These are phyloP conservation scores for Apophysomyces ossiformis DNA, from an alignment of 371 early-diverging fungal species.

Conservation along the genomic window DNA sequence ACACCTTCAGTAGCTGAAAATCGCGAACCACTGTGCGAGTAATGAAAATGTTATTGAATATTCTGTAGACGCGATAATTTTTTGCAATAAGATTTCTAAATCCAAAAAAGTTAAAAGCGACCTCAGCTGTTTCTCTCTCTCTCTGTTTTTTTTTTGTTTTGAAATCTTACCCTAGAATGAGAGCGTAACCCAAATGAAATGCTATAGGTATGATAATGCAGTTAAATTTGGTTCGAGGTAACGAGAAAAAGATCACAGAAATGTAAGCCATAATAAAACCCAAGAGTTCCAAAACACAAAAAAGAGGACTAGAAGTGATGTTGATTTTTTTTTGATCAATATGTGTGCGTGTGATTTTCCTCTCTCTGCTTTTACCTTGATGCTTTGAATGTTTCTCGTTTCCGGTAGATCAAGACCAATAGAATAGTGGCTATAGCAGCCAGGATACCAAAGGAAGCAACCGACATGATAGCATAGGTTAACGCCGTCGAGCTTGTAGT, in stretches of 20 bases:
- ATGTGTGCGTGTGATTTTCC: background rate
- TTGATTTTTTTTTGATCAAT: background rate
- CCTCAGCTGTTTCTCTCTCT: too few relatives aligned
- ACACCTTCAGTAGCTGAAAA: constrained; percentile 56
- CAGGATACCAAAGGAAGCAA: constrained; percentile 48
- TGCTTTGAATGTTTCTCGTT: constrained; percentile 55
- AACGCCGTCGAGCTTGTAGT: constrained; percentile 51
- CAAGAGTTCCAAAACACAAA: constrained; percentile 56
- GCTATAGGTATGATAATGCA: constrained; percentile 52
- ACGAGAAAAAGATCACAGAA: constrained; percentile 40
- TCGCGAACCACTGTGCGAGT: constrained; percentile 60
- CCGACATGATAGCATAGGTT: constrained; percentile 42
- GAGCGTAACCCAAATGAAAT: constrained; percentile 47
- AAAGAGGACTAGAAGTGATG: constrained; percentile 43
- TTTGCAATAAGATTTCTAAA: constrained; percentile 56
- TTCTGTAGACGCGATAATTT: constrained; percentile 62
- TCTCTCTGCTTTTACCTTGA: constrained; percentile 46
- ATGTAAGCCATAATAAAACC: constrained; percentile 50
- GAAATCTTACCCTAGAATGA: constrained; percentile 45
- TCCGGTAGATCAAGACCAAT: constrained; percentile 44
- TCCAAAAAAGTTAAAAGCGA: too few relatives aligned
- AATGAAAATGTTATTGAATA: constrained; percentile 66
- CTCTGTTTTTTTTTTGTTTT: too few relatives aligned
- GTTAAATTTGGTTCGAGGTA: constrained; percentile 25
- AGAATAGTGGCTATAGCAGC: constrained; percentile 37